A percentile compares a stretch with the other conserved stretches of the same genome.
Conservation (phyloP, 225 moss, liverwort and hornwort species). For the Pleurozium schreberi region DNA sequence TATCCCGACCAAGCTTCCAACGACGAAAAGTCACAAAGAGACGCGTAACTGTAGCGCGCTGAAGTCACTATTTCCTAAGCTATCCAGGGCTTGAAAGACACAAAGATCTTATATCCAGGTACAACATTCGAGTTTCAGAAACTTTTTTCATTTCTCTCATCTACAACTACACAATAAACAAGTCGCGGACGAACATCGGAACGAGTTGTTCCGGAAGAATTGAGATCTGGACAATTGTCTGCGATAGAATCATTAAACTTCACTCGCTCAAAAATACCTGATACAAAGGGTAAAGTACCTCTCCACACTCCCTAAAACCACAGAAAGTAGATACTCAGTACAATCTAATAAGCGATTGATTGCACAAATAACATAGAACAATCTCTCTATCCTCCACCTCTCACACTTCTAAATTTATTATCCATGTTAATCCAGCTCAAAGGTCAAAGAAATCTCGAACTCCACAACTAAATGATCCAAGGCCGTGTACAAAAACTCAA, state of each 20-base stretch:
- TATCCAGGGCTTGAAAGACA: neutral
- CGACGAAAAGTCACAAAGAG: neutral
- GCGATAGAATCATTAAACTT: neutral
- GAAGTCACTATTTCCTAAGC: neutral
- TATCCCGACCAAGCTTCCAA: neutral
- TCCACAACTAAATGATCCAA: neutral
- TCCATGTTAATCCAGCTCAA: neutral
- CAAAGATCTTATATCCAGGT: neutral
- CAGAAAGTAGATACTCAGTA: neutral
- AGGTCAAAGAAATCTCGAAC: neutral
- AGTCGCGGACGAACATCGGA: neutral
- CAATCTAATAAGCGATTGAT: neutral
- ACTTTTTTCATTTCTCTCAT: neutral
- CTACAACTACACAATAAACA: neutral
- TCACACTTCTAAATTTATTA: neutral
- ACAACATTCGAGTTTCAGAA: neutral
- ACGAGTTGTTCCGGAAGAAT: neutral
- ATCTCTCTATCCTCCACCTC: neutral
- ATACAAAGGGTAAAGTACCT: neutral
- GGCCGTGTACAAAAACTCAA: neutral
- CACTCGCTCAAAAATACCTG: neutral
- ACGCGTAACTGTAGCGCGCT: neutral
- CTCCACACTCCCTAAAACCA: neutral
- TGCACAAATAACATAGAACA: neutral
- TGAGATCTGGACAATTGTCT: neutral